phyloP scores from a whole-genome alignment of 1,139 yeast species.

The Yamadazyma oceani region DNA sequence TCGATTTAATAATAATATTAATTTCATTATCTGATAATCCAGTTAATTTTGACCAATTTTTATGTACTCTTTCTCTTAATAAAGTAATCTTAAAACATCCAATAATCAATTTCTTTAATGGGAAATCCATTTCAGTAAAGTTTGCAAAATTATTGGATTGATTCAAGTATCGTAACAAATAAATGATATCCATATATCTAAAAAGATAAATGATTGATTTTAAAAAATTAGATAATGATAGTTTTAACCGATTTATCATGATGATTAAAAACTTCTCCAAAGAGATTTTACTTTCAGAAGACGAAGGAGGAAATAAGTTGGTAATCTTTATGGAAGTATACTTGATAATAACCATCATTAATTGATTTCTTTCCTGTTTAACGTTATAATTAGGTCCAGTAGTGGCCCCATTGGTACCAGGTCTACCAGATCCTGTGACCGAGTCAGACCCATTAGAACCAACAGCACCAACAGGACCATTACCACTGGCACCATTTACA shows the following conservation, averaged over 20 bases:
- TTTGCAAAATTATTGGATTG: constrained; percentile 48
- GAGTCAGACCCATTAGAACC: too few relatives aligned
- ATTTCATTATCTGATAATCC: constrained; percentile 42
- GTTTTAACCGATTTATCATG: constrained; percentile 38
- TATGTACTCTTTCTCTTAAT: constrained; percentile 27
- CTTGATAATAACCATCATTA: constrained; percentile 47
- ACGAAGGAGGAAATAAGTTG: constrained; percentile 47
- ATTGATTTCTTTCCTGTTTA: constrained; percentile 27
- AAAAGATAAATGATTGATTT: constrained; percentile 46
- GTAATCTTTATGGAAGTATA: constrained; percentile 47
- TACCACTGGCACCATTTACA: too few relatives aligned
- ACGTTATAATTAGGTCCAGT: constrained; percentile 10
- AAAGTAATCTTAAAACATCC: constrained; percentile 47
- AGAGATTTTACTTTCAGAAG: constrained; percentile 34
- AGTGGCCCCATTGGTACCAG: constrained; percentile 6
- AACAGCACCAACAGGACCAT: background rate
- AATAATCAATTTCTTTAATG: constrained; percentile 42
- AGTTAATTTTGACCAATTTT: constrained; percentile 38
- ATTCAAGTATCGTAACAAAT: constrained; percentile 46
- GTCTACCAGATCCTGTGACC: too few relatives aligned
- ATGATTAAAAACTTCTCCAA: constrained; percentile 44
- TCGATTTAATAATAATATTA: constrained; percentile 36
- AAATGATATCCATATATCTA: constrained; percentile 51
- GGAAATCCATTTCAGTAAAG: constrained; percentile 48
- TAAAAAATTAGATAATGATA: constrained; percentile 39